Evolutionary conservation across 306 rosid species (phyloP).

Genomic region (Fragaria iinumae): DNA sequence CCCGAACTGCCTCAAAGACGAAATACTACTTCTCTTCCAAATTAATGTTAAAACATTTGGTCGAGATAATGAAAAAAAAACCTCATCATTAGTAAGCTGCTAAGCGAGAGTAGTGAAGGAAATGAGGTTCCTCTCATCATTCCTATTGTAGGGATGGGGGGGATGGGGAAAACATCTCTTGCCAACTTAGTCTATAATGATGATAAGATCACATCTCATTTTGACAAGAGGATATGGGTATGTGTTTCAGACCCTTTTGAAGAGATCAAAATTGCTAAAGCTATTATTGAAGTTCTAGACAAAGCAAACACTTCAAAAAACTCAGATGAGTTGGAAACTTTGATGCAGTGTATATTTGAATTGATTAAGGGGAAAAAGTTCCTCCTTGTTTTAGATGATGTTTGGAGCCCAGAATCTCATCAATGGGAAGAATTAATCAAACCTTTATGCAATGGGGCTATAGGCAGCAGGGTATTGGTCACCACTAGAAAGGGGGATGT

Average conservation of each 20-base stretch:
- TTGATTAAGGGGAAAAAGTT: not conserved
- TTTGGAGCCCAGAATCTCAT: not conserved
- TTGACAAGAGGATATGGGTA: not conserved
- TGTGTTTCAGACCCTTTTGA: constrained; percentile 11
- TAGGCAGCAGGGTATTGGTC: constrained; percentile 15
- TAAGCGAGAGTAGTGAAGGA: no score
- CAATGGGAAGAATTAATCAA: not conserved
- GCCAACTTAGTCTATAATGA: no score
- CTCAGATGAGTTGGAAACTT: not conserved
- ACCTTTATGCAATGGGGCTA: not conserved
- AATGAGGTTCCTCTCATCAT: no score
- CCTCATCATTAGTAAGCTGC: no score
- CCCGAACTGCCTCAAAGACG: no score
- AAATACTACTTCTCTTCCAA: no score
- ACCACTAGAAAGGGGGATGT: constrained; percentile 10
- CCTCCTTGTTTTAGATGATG: constrained; percentile 27
- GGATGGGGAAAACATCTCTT: not conserved
- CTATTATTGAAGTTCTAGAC: not conserved
- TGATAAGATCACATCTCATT: no score
- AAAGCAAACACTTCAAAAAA: no score
- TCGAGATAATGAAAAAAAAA: no score
- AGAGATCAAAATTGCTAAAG: not conserved
- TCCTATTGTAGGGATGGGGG: constrained; percentile 8
- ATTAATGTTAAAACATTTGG: no score
- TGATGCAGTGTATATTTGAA: fast-evolving